Base-by-base conservation (phyloP, 257 asterid species). In the Cruciata laevipes region DNA sequence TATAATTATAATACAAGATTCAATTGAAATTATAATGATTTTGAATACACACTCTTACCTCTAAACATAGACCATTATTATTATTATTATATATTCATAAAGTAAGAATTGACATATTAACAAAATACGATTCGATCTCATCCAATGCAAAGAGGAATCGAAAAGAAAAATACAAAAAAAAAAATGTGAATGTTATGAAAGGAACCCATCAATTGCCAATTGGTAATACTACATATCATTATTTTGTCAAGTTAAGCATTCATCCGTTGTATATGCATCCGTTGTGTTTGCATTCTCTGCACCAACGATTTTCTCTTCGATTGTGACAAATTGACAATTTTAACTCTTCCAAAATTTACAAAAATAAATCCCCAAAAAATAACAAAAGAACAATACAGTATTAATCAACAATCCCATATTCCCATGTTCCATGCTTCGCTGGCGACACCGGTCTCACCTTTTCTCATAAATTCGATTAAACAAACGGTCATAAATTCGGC, bases 381-480 rank as follows among this genome's bases (percentile, higher is more conserved):
- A 42, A 42, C 51, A 42, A 42, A 40, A 40, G 3, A 12, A 42
- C 51, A 42, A 42, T 42, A 42, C 51, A 1, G 51, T 42, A 42
- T 42, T 42, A 12, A 42, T 42, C 51, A 42, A 42, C 51, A 16
- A n/a, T 47, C 55, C 20, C 55, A 47, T 16, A 47, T 47, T 47
- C 55, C 7, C 55, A 47, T 47, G 55, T 47, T 47, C 55, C 55
- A 6, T 47, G 55, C 55, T 47, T 47, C 55, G 55, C 55, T 47
- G 55, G 55, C 55, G 55, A 16, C 55, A 47, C n/a, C 55, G 55
- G 55, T 47, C 55, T 47, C 20, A 47, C 55, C 55, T 47, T 47
- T 47, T 47, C 55, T 47, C 55, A 47, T 47, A 47, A 47, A 47
- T 47, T 47, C 55, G 55, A 47, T 47, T 47, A 47, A 47, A 47